These are phyloP conservation scores for Vaccinium myrtillus DNA, from an alignment of 148 eudicot species.

Conservation along the genomic window DNA sequence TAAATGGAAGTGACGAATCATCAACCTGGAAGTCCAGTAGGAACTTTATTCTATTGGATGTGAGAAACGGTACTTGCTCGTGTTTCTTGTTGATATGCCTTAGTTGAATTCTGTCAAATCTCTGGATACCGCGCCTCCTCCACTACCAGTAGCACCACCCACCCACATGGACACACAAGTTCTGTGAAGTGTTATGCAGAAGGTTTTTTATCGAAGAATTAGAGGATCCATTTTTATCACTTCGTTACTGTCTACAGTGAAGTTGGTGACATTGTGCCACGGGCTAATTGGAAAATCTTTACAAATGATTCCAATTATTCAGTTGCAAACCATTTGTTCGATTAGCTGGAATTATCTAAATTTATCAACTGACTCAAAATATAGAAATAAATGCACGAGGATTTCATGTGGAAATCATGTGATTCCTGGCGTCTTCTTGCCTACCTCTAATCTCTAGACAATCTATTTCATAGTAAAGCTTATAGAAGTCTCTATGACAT, in stretches of 20 bases:
- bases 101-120: background rate
- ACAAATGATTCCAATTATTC: background rate
- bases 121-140: background rate
- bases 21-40: slow-evolving; percentile 28
- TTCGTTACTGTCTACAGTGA: background rate
- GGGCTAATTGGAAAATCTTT: background rate
- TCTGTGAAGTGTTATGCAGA: background rate
- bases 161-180: background rate
- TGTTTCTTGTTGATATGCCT: slow-evolving; percentile 14
- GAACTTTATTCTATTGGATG: slow-evolving; percentile 68
- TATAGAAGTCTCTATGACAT: background rate
- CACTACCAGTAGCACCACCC: too few relatives aligned
- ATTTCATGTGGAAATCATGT: background rate
- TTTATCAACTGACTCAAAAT: background rate
- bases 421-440: background rate
- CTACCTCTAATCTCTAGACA: background rate
- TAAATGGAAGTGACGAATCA: slow-evolving; percentile 30
- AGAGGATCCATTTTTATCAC: background rate
- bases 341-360: background rate
- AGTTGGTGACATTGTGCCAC: background rate
- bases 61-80: slow-evolving; percentile 75
- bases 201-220: background rate
- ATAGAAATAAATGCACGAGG: background rate
- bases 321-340: background rate
- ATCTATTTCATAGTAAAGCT: background rate